Evolutionary conservation across 2,329 filamentous ascomycete genomes (phyloP).

Genomic region (Calonectria multiphialidica): DNA sequence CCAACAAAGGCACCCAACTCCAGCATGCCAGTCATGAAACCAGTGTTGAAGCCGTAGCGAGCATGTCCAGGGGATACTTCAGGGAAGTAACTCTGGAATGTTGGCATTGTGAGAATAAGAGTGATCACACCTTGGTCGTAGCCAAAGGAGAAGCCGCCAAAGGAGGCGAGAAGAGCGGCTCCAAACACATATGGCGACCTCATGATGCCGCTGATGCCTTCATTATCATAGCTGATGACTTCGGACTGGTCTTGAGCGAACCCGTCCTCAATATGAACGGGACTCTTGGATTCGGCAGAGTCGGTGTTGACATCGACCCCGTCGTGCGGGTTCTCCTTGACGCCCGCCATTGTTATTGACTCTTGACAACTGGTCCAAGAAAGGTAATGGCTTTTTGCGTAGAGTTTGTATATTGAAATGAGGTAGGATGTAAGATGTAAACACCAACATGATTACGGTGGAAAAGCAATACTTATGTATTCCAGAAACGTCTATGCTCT

Average conservation of each 20-base stretch:
- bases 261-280: not conserved
- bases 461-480: not conserved
- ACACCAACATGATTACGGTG: not conserved
- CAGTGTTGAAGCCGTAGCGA: conserved; percentile 33
- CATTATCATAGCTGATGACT: conserved; percentile 25
- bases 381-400: not conserved
- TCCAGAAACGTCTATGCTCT: not conserved
- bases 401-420: not conserved
- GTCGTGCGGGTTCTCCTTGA: not conserved
- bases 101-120: conserved; percentile 58
- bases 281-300: not conserved
- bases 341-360: not conserved
- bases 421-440: not conserved
- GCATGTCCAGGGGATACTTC: conserved; percentile 35
- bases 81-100: conserved; percentile 55
- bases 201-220: conserved; percentile 52
- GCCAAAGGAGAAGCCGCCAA: conserved; percentile 40
- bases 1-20: conserved; percentile 54
- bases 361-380: too few species aligned
- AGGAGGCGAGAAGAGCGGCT: conserved; percentile 55
- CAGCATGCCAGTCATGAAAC: conserved; percentile 58
- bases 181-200: conserved; percentile 55
- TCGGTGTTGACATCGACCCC: not conserved
- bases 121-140: conserved; percentile 51
- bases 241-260: not conserved